A percentile compares a stretch with the other conserved stretches of the same genome.
Evolutionary conservation across 768 basidiomycete species (phyloP).

Genomic region (Leccinum fibrillosum): DNA sequence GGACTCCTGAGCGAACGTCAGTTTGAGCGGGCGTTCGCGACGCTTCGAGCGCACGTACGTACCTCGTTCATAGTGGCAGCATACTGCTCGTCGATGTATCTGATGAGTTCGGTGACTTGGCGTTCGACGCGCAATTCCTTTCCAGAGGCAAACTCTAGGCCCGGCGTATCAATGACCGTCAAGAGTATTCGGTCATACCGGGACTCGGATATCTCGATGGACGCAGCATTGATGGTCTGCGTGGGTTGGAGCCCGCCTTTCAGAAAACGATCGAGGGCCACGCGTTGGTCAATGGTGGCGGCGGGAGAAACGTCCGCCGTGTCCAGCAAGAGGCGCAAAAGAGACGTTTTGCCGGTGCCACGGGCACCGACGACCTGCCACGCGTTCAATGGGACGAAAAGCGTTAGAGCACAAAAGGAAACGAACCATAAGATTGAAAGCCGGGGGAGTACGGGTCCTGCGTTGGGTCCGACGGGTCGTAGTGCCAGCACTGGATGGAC

Average conservation of each 20-base stretch:
- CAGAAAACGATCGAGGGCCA: conserved; percentile 62
- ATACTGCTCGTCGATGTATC: conserved; percentile 77
- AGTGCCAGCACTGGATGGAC: conserved; percentile 32
- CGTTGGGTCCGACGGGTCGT: conserved; percentile 57
- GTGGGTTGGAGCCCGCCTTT: conserved; percentile 60
- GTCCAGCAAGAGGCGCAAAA: conserved; percentile 75
- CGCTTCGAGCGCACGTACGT: neutral
- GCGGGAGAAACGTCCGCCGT: conserved; percentile 80
- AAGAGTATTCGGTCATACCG: conserved; percentile 75
- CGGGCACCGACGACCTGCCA: conserved; percentile 72
- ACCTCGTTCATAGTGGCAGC: conserved; percentile 89
- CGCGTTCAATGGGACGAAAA: conserved; percentile 2
- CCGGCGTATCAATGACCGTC: conserved; percentile 84
- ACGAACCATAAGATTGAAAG: conserved; percentile 83
- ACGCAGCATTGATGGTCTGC: conserved; percentile 60
- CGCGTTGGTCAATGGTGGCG: conserved; percentile 72
- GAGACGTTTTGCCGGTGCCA: conserved; percentile 82
- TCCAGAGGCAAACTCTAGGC: conserved; percentile 71
- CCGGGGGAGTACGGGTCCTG: conserved; percentile 63
- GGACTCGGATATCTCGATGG: conserved; percentile 81
- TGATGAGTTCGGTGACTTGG: conserved; percentile 70
- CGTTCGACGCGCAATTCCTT: conserved; percentile 76
- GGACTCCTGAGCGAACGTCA: conserved; percentile 56
- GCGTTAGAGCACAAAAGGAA: neutral
- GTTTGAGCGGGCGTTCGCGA: neutral